These are phyloP conservation scores for Ogataea ganodermae DNA, from an alignment of 805 yeast genomes.

Conservation along the genomic window DNA sequence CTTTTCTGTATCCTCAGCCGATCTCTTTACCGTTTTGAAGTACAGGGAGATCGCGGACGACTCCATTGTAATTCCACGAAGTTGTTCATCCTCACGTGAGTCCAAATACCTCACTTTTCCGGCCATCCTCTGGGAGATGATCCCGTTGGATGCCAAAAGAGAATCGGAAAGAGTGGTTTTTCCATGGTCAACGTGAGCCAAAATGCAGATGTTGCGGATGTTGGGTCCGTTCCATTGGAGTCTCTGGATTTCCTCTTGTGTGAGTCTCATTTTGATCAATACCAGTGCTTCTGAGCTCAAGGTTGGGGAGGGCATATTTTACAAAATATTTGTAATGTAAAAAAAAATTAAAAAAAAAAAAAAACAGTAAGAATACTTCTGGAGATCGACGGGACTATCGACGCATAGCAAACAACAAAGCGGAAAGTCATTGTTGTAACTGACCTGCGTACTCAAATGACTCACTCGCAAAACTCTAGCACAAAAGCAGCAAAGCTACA, in stretches of 20 bases:
- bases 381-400: slow-evolving; percentile 12
- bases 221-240: slow-evolving; percentile 69
- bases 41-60: slow-evolving; percentile 93
- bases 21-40: slow-evolving; percentile 62
- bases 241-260: slow-evolving; percentile 61
- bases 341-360: neutral
- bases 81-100: slow-evolving; percentile 93
- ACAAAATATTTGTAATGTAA: neutral
- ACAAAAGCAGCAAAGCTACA: too few species aligned
- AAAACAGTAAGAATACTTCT: neutral
- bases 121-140: slow-evolving; percentile 91
- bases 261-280: slow-evolving; percentile 60
- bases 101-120: slow-evolving; percentile 93
- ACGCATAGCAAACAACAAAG: neutral
- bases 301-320: too few species aligned
- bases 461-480: too few species aligned
- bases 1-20: slow-evolving; percentile 22
- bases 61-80: slow-evolving; percentile 97
- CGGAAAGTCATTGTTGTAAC: neutral
- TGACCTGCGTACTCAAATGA: too few species aligned
- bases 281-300: too few species aligned
- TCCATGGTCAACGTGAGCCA: slow-evolving; percentile 99
- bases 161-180: slow-evolving; percentile 95
- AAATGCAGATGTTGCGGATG: slow-evolving; percentile 87
- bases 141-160: slow-evolving; percentile 90